Evolutionary conservation across 331 rosid genomes (phyloP).

Genomic region (Prunus yedoensis): DNA sequence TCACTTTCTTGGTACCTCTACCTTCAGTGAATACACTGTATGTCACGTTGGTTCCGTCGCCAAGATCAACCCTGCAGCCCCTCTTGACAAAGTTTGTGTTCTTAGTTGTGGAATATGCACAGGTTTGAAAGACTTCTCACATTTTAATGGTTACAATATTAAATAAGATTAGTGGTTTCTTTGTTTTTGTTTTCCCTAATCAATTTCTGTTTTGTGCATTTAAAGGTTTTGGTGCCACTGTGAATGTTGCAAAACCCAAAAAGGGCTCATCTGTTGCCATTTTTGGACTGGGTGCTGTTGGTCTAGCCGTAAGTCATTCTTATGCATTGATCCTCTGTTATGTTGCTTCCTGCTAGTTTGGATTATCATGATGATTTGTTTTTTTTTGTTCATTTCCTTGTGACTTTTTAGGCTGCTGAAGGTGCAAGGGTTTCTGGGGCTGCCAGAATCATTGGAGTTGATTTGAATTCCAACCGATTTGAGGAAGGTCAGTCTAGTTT

Average conservation of each 20-base stretch:
- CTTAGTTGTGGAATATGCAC: conserved; percentile 88
- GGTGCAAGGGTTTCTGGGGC: conserved; percentile 44
- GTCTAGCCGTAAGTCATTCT: conserved; percentile 67
- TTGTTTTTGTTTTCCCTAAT: neutral
- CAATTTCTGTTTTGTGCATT: neutral
- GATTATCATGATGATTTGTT: neutral
- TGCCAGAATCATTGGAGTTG: conserved; percentile 35
- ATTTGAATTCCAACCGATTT: conserved; percentile 32
- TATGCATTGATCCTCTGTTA: neutral
- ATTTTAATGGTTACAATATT: neutral
- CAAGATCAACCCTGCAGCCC: conserved; percentile 78
- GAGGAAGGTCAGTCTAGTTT: conserved; percentile 23
- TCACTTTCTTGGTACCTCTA: conserved; percentile 82
- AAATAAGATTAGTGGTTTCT: neutral
- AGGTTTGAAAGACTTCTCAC: conserved; percentile 34
- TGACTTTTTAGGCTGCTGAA: conserved; percentile 34
- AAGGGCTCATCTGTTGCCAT: conserved; percentile 66
- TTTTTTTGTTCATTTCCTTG: neutral
- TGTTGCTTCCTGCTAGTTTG: neutral
- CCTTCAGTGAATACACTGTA: conserved; percentile 81
- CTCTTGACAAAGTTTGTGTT: conserved; percentile 85
- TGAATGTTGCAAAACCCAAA: conserved; percentile 84
- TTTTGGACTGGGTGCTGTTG: conserved; percentile 88
- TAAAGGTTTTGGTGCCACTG: conserved; percentile 77
- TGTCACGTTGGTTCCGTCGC: conserved; percentile 72